These are phyloP conservation scores for Penicillium sp. DNA, from an alignment of 2,329 filamentous ascomycete genomes.

Conservation along the genomic window DNA sequence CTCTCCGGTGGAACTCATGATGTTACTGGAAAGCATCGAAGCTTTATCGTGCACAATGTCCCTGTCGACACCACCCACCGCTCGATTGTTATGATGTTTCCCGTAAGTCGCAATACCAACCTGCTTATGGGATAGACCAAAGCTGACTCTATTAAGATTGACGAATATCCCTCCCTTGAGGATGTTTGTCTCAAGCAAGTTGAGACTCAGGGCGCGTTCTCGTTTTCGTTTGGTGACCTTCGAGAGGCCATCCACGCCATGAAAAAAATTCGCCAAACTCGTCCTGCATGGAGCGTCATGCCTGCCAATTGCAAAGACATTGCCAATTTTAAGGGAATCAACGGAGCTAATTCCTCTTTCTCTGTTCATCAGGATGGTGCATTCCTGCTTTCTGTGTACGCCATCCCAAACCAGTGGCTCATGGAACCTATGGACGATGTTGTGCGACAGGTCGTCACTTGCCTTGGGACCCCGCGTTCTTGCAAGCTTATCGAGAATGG, in stretches of 20 bases:
- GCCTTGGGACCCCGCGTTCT: background rate
- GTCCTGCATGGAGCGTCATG: background rate
- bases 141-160: background rate
- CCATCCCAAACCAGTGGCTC: background rate
- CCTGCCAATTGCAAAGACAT: background rate
- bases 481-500: background rate
- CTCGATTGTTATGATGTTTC: background rate
- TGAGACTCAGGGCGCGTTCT: background rate
- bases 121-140: background rate
- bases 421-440: background rate
- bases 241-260: background rate
- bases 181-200: background rate
- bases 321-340: background rate
- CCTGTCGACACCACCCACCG: background rate
- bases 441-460: background rate
- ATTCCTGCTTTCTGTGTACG: background rate
- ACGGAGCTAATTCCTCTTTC: background rate
- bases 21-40: background rate
- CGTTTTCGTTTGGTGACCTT: slow-evolving; percentile 2
- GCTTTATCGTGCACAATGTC: background rate
- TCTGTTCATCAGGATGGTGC: background rate
- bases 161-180: slow-evolving; percentile 1
- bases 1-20: background rate
- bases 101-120: background rate
- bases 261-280: background rate